These are phyloP conservation scores for Ascochyta viciae-villosae DNA, from an alignment of 2,329 filamentous ascomycete species.

Conservation along the genomic window DNA sequence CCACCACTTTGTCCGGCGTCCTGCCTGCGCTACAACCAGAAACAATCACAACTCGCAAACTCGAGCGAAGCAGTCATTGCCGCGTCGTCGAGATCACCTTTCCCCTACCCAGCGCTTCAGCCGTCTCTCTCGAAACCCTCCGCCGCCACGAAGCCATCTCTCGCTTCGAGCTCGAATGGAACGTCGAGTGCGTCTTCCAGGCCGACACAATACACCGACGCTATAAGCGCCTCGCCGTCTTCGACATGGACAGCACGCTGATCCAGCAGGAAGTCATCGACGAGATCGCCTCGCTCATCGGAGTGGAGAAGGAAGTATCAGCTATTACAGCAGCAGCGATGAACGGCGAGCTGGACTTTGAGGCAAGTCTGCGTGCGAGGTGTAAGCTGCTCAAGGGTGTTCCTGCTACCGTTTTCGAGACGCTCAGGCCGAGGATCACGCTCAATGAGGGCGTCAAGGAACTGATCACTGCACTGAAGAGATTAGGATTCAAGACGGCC, in stretches of 20 bases:
- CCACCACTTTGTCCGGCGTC: conserved; percentile 58
- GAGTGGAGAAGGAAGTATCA: conserved; percentile 81
- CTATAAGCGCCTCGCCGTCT: conserved; percentile 86
- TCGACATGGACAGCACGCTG: conserved; percentile 98
- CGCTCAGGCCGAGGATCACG: conserved; percentile 75
- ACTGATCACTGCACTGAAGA: conserved; percentile 76
- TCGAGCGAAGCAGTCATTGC: conserved; percentile 67
- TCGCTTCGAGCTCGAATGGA: conserved; percentile 88
- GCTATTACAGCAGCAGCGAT: conserved; percentile 92
- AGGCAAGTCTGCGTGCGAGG: conserved; percentile 79
- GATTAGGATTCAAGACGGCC: conserved; percentile 83
- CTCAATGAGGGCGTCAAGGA: conserved; percentile 82
- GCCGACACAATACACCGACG: conserved; percentile 74
- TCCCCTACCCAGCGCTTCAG: conserved; percentile 61
- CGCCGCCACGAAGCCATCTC: conserved; percentile 80
- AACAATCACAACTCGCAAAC: conserved; percentile 57
- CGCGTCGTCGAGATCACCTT: conserved; percentile 72
- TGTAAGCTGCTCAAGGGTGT: conserved; percentile 83
- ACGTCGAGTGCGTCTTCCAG: conserved; percentile 83
- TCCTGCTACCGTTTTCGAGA: conserved; percentile 77
- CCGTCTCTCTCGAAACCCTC: conserved; percentile 68
- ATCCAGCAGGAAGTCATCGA: conserved; percentile 99
- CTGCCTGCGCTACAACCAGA: conserved; percentile 58
- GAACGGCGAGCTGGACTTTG: conserved; percentile 94
- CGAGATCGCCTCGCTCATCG: conserved; percentile 84